phyloP scores from a whole-genome alignment of 2,329 filamentous ascomycete genomes.

The Microdochium nivale region DNA sequence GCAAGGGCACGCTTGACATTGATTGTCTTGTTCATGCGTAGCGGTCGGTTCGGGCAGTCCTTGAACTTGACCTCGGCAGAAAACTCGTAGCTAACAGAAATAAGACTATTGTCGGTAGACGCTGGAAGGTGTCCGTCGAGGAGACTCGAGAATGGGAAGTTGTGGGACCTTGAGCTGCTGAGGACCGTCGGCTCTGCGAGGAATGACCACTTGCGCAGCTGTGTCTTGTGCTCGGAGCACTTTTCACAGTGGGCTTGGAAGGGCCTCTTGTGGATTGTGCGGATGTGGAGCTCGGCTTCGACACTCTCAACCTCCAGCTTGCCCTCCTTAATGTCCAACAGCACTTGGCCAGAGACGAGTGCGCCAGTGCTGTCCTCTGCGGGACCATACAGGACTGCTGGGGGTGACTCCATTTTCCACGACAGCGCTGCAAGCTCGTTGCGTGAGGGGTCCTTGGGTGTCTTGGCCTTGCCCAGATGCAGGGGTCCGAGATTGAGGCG shows the following conservation, averaged over 20 bases:
- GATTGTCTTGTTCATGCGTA: slow-evolving; percentile 60
- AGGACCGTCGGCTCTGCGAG: slow-evolving; percentile 47
- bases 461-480: slow-evolving; percentile 10
- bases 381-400: slow-evolving; percentile 73
- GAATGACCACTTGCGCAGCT: slow-evolving; percentile 74
- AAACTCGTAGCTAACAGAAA: slow-evolving; percentile 72
- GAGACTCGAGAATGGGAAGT: slow-evolving; percentile 83
- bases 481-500: slow-evolving; percentile 11
- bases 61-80: slow-evolving; percentile 55
- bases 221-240: slow-evolving; percentile 63
- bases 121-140: slow-evolving; percentile 81
- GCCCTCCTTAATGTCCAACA: slow-evolving; percentile 62
- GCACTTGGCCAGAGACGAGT: slow-evolving; percentile 75
- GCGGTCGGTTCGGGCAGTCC: slow-evolving; percentile 35
- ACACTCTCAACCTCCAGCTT: slow-evolving; percentile 62
- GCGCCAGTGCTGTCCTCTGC: slow-evolving; percentile 72
- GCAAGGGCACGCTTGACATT: slow-evolving; percentile 70
- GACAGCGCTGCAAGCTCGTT: slow-evolving; percentile 32
- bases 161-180: slow-evolving; percentile 49
- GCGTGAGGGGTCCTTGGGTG: slow-evolving; percentile 17
- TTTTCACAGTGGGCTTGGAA: slow-evolving; percentile 70
- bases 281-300: slow-evolving; percentile 61
- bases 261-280: slow-evolving; percentile 71
- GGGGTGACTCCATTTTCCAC: slow-evolving; percentile 74
- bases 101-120: slow-evolving; percentile 65